These are phyloP conservation scores for Rhodomyrtus tomentosa DNA, from an alignment of 345 rosid species.

Conservation along the genomic window DNA sequence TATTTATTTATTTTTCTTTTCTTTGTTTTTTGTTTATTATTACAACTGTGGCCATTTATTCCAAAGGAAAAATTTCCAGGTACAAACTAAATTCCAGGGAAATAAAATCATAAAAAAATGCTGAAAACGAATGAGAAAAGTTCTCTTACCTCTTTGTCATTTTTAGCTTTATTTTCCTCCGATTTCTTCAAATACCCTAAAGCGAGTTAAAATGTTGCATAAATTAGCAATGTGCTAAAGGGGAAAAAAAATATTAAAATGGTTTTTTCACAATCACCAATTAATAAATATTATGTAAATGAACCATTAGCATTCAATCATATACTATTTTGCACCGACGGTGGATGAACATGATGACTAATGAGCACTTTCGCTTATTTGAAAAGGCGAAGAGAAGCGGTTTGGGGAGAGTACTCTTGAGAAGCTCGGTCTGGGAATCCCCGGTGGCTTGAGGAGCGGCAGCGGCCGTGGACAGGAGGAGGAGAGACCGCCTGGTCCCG, in stretches of 20 bases:
- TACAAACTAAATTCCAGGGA: not conserved
- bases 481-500: conserved; percentile 42
- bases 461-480: conserved; percentile 36
- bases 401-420: conserved; percentile 30
- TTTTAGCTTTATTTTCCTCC: conserved; percentile 69
- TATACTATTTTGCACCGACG: not conserved
- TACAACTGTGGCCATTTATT: no score
- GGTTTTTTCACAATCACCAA: no score
- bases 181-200: conserved; percentile 78
- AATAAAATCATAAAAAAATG: no score
- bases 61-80: not conserved
- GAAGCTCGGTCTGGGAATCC: conserved; percentile 50
- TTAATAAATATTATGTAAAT: not conserved
- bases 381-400: not conserved
- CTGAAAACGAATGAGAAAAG: not conserved
- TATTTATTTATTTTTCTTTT: no score
- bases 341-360: not conserved
- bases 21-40: no score
- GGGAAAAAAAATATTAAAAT: no score
- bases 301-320: not conserved
- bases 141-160: conserved; percentile 68
- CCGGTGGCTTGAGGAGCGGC: conserved; percentile 6
- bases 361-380: not conserved
- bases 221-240: not conserved
- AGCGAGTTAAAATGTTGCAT: not conserved